Base-by-base conservation (phyloP, 371 early-diverging fungal species). In the Racocetra persica region DNA sequence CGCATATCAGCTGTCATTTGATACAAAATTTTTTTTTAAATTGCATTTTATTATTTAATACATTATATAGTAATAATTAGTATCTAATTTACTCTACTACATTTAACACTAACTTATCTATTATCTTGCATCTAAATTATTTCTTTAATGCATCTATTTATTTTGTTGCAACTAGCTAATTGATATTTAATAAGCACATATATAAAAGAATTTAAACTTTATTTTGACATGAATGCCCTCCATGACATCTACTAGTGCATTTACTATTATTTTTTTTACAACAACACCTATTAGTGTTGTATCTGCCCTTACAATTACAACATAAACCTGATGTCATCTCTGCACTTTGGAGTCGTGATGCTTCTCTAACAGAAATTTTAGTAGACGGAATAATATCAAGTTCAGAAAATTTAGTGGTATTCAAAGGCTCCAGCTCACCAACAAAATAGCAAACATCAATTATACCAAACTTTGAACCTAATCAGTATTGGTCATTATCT, bases 321-420 rank as follows among this genome's bases (percentile, higher is more conserved):
- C 32, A 32, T 8, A 2, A 18, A 3, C 66, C 32, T 65, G 38
- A 36, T 32, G 20, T 36, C 36, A 4, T 14, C 20, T 36, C 6
- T 28, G 32, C 59, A 60, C 75, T 74, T 74, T 74, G 59, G 32
- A 54, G 20, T 2, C 10, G 13, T 54, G 57, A 14, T 36, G 57
- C 75, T 38, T 38, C 38, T 74, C 32, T 74, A 22, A 74, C 18
- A 14, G 75, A 74, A 57, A 74, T 74, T 60, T 26, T 74, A 32
- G 22, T 28, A 14, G 32, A 36, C 14, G 57, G 59, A n/a, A 74
- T 74, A 74, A 4, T 60, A 32, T 59, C 36, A 28, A 74, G 18
- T 74, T 74, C 75, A 36, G 28, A 4, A 70, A 70, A 70, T 24
- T n/a, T 10, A 16, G 22, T 14, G 11, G 71, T 49, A 13, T 49